Conservation (phyloP, 1,284 basidiomycete genomes). For the Mycosarcoma maydis region DNA sequence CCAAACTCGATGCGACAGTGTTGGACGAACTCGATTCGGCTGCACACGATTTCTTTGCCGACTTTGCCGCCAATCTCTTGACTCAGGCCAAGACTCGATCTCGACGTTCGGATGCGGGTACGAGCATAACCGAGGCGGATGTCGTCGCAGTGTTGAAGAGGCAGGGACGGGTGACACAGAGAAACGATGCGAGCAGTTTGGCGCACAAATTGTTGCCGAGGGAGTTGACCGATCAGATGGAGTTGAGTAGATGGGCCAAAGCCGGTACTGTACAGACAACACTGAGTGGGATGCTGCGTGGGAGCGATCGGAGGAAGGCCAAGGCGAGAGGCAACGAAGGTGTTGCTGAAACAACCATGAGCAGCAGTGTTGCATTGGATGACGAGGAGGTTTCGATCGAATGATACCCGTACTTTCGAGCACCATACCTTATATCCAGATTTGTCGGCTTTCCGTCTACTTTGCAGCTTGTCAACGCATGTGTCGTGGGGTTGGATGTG, state of each 20-base stretch:
- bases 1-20: conserved; percentile 27
- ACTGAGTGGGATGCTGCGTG: conserved; percentile 14
- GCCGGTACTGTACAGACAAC: conserved; percentile 37
- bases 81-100: conserved; percentile 18
- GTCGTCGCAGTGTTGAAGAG: conserved; percentile 36
- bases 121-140: conserved; percentile 35
- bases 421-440: too few relatives aligned
- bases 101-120: background rate
- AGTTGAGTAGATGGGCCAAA: conserved; percentile 36
- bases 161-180: conserved; percentile 38
- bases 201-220: conserved; percentile 38
- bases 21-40: conserved; percentile 42
- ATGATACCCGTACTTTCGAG: too few relatives aligned
- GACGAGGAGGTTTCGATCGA: conserved; percentile 5
- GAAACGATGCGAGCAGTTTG: conserved; percentile 28
- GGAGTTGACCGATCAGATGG: conserved; percentile 47
- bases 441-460: too few relatives aligned
- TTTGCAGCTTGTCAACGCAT: too few relatives aligned
- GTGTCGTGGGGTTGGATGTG: too few relatives aligned
- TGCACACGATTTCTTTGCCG: conserved; percentile 37
- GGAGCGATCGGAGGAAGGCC: background rate
- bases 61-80: conserved; percentile 24
- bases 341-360: conserved; percentile 5
- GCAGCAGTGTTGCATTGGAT: conserved; percentile 1
- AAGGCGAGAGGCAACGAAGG: background rate